Base-by-base conservation (phyloP, 2,329 filamentous ascomycete genomes). In the Cadophora malorum region DNA sequence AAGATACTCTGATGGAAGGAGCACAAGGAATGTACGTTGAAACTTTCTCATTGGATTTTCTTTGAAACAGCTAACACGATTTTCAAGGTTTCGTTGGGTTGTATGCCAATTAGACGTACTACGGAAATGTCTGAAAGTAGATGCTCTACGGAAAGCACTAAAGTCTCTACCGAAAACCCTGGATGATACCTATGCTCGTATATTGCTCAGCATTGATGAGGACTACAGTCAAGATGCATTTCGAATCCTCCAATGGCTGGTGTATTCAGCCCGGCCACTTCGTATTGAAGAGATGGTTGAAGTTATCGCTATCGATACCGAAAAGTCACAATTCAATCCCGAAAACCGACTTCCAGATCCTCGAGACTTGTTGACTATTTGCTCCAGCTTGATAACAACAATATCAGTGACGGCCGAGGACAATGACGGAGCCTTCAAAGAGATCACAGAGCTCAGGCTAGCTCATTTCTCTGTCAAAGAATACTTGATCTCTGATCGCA, bases 1-100 rank as follows among this genome's bases (percentile, higher is more conserved):
- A 77, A 60, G 33, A 1, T 23, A 55, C 58, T 38, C 47, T 78
- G n/a, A 69, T 71, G 7, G 4, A 71, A 10, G 76, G 76, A 35
- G 71, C 75, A 7, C 60, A 74, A 56, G 76, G 76, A 66, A 78
- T 78, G 76, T 78, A 73, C 69, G 75, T 47, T 41, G 5, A 25
- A 62, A 41, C 16, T 4, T 45, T 49, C 28, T 47, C 21, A 23
- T 63, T 56, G 8, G 6, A 31, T 59, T 21, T 59, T 61, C 47
- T 60, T 66, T 31, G 14, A 21, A 58, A 63, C 47, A 62, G 14
- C 72, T 67, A 79, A 65, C 25, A 61, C 16, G 7, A 41, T 41
- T 67, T 35, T 55, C 9, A 41, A 75, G 74, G 76, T 76, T 75
- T 58, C 69, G 72, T 67, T 77, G 68, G 72, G 74, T 68, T 50